A percentile compares a stretch with the other conserved stretches of the same genome.
phyloP scores from a whole-genome alignment of 2,329 filamentous ascomycete species.

The Allantophomopsis cytisporea region DNA sequence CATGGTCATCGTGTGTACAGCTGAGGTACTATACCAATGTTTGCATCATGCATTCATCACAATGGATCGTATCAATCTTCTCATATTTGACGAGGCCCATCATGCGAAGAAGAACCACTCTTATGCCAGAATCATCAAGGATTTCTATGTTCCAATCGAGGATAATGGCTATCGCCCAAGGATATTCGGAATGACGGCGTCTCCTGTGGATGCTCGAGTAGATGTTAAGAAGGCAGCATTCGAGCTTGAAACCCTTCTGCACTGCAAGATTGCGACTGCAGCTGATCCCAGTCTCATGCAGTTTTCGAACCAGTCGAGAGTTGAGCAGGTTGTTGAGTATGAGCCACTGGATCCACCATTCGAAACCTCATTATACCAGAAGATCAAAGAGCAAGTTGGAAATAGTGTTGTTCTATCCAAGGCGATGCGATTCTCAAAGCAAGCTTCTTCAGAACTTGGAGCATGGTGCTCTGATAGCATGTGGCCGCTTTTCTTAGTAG shows the following conservation, averaged over 20 bases:
- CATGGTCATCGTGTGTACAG: conserved; percentile 86
- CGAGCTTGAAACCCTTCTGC: conserved; percentile 63
- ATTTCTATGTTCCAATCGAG: conserved; percentile 53
- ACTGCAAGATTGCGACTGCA: conserved; percentile 73
- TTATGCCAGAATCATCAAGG: conserved; percentile 80
- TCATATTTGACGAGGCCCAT: conserved; percentile 94
- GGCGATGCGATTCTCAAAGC: conserved; percentile 33
- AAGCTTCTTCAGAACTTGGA: conserved; percentile 55
- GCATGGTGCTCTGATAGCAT: conserved; percentile 74
- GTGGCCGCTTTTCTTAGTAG: conserved; percentile 58
- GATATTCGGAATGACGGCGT: conserved; percentile 94
- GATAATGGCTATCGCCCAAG: conserved; percentile 43
- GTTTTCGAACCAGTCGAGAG: conserved; percentile 43
- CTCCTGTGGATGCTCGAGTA: conserved; percentile 73
- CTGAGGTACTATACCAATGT: conserved; percentile 70
- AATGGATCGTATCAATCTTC: conserved; percentile 74
- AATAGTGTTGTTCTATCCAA: conserved; percentile 24
- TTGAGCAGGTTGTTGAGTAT: conserved; percentile 44
- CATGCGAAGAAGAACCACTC: conserved; percentile 90
- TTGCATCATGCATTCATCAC: conserved; percentile 66
- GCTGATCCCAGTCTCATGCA: conserved; percentile 43
- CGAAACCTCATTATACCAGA: conserved; percentile 50
- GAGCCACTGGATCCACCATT: conserved; percentile 31
- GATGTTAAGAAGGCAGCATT: conserved; percentile 58
- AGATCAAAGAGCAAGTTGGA: conserved; percentile 37